phyloP scores from a whole-genome alignment of 23 red algal species.

The Gracilaria domingensis region DNA sequence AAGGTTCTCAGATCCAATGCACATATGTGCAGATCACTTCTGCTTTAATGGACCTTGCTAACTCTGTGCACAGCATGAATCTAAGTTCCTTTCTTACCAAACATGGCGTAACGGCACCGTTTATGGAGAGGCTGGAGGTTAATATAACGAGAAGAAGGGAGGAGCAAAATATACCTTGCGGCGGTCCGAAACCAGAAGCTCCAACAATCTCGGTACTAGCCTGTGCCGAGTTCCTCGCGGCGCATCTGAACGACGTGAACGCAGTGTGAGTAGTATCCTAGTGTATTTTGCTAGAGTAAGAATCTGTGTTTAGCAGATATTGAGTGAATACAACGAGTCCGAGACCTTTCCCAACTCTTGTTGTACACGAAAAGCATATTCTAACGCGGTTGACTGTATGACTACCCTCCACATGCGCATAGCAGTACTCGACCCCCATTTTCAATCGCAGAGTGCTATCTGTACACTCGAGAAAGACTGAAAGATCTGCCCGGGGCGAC shows the following conservation, averaged over 20 bases:
- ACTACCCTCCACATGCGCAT: neutral
- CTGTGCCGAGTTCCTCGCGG: conserved; percentile 35
- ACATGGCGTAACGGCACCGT: neutral
- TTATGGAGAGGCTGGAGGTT: conserved; percentile 20
- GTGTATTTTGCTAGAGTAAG: no score
- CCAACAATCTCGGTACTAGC: conserved; percentile 40
- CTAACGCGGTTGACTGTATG: no score
- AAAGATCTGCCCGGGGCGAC: conserved; percentile 38
- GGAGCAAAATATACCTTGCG: conserved; percentile 5
- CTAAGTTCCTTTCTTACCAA: conserved; percentile 9
- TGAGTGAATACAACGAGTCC: no score
- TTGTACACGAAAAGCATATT: no score
- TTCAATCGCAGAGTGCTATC: conserved; percentile 13
- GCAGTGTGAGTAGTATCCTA: conserved; percentile 20
- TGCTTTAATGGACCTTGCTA: conserved; percentile 20
- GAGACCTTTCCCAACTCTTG: no score
- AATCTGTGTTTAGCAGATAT: no score
- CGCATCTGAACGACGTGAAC: conserved; percentile 41
- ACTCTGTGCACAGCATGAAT: neutral
- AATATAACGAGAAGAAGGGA: conserved; percentile 5
- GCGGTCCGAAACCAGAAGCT: conserved; percentile 43
- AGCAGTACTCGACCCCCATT: no score
- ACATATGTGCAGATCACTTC: conserved; percentile 31
- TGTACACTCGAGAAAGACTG: conserved; percentile 49
- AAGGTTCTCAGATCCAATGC: conserved; percentile 11